phyloP scores from a whole-genome alignment of 495 filamentous ascomycete species.

The Elasticomyces elasticus region DNA sequence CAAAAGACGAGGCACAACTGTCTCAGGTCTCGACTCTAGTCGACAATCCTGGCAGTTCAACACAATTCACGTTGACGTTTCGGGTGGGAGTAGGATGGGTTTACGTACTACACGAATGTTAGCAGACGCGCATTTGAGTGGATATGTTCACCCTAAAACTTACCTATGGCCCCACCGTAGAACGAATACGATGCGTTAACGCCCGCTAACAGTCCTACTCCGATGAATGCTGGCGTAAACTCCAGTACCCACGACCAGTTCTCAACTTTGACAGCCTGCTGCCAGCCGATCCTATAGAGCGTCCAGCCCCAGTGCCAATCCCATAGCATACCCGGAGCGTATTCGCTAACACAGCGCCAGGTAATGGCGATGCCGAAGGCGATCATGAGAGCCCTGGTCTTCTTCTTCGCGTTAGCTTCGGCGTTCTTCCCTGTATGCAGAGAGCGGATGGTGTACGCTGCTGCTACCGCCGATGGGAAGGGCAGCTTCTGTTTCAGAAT shows the following conservation, averaged over 20 bases:
- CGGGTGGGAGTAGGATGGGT: too few relatives aligned
- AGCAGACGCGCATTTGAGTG: too few relatives aligned
- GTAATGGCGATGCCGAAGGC: conserved; percentile 11
- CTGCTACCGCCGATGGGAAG: conserved; percentile 9
- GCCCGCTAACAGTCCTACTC: conserved; percentile 11
- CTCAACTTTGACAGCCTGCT: conserved; percentile 12
- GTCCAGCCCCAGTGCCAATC: conserved; percentile 18
- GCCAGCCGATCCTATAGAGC: conserved; percentile 16
- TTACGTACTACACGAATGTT: too few relatives aligned
- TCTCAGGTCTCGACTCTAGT: too few relatives aligned
- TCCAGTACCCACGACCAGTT: conserved; percentile 15
- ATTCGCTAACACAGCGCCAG: conserved; percentile 10
- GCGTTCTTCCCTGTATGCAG: conserved; percentile 13
- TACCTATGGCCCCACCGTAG: conserved; percentile 10
- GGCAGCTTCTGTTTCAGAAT: conserved; percentile 14
- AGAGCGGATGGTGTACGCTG: conserved; percentile 11
- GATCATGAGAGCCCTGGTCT: conserved; percentile 6
- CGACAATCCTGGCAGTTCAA: too few relatives aligned
- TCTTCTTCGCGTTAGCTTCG: conserved; percentile 12
- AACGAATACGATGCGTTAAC: conserved; percentile 12
- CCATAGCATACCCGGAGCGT: conserved; percentile 12
- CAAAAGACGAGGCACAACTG: too few relatives aligned
- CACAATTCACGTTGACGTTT: too few relatives aligned
- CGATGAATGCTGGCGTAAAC: conserved; percentile 15
- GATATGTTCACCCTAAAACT: too few relatives aligned